These are phyloP conservation scores for Ilex paraguariensis DNA, from an alignment of 305 asterid species.

Conservation along the genomic window DNA sequence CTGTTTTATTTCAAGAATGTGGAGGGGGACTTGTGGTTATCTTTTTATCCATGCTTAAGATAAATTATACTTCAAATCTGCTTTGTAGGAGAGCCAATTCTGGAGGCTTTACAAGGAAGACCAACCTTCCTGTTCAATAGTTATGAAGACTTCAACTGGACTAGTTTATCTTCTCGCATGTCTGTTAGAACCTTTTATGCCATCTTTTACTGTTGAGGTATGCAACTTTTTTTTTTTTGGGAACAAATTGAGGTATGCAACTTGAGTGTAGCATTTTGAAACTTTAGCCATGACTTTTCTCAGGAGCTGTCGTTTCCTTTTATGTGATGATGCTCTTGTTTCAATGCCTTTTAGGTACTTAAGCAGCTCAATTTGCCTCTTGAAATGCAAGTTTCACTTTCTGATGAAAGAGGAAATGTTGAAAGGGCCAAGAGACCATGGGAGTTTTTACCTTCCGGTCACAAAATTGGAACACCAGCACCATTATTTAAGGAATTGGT, in stretches of 20 bases:
- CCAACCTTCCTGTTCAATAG: constrained; percentile 58
- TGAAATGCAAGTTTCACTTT: constrained; percentile 54
- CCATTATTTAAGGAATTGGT: constrained; percentile 88
- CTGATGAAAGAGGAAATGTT: constrained; percentile 60
- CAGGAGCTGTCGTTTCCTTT: neutral
- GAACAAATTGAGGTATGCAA: constrained; percentile 45
- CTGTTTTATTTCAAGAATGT: no score
- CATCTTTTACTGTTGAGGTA: constrained; percentile 85
- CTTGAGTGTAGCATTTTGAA: neutral
- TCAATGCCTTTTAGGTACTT: constrained; percentile 47
- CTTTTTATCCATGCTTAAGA: neutral
- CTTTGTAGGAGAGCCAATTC: constrained; percentile 71
- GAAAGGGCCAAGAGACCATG: constrained; percentile 81
- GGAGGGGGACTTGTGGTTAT: no score
- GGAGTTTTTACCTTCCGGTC: constrained; percentile 78
- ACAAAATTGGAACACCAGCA: constrained; percentile 75
- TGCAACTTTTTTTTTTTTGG: constrained; percentile 5
- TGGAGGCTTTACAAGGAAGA: constrained; percentile 98
- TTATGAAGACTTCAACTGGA: constrained; percentile 83
- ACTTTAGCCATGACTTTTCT: neutral
- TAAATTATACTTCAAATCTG: neutral
- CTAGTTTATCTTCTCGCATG: constrained; percentile 84
- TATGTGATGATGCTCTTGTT: constrained; percentile 14
- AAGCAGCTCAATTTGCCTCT: constrained; percentile 86
- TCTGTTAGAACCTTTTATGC: constrained; percentile 92